These are phyloP conservation scores for Heracleum sosnowskyi DNA, from an alignment of 129 eudicot species.

Conservation along the genomic window DNA sequence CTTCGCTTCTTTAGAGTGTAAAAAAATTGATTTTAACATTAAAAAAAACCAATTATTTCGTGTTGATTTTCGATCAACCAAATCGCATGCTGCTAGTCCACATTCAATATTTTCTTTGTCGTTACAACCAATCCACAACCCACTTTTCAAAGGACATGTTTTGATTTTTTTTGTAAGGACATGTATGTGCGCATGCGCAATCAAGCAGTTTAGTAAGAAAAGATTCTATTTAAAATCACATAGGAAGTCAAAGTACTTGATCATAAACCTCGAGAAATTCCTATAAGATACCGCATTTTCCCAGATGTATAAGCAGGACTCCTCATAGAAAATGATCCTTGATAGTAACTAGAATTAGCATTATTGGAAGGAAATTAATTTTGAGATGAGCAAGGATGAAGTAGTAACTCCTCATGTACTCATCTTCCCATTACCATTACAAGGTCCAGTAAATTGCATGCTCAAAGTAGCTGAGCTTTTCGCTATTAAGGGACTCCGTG, in stretches of 20 bases:
- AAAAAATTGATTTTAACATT: too few species aligned
- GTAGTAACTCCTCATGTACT: slow-evolving; percentile 39
- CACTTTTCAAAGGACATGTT: too few species aligned
- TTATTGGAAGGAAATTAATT: background rate
- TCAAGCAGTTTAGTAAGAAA: too few species aligned
- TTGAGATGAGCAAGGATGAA: background rate
- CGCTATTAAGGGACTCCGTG: slow-evolving; percentile 29
- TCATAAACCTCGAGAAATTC: background rate
- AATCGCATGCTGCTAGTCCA: too few species aligned
- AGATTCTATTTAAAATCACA: too few species aligned
- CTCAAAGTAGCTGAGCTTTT: slow-evolving; percentile 55
- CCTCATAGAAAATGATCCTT: background rate
- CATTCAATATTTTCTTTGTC: too few species aligned
- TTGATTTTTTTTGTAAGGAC: too few species aligned
- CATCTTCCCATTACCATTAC: slow-evolving; percentile 53
- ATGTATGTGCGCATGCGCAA: too few species aligned
- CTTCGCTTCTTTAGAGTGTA: too few species aligned
- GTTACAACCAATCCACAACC: too few species aligned
- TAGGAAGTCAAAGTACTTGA: background rate
- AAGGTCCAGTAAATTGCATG: slow-evolving; percentile 51
- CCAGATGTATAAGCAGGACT: background rate
- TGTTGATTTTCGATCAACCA: too few species aligned
- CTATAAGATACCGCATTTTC: background rate
- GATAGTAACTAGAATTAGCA: background rate
- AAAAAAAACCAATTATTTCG: too few species aligned